phyloP scores from a whole-genome alignment of 208 protist species.

The Wallacemonas sp. region DNA sequence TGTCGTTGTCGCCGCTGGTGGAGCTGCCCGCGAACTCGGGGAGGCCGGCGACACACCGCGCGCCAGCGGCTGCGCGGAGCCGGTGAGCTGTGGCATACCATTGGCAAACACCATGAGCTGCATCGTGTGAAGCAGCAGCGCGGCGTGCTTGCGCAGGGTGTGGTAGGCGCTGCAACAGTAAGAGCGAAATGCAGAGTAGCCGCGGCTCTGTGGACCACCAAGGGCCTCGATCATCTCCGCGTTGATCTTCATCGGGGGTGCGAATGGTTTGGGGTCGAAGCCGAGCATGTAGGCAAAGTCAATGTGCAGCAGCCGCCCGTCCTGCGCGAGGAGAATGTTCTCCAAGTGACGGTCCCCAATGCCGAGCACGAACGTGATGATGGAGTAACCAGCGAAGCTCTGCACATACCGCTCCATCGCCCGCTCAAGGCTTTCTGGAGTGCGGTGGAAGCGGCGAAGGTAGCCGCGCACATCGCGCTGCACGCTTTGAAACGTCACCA shows the following conservation, averaged over 20 bases:
- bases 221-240: conserved; percentile 90
- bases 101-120: conserved; percentile 91
- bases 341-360: conserved; percentile 97
- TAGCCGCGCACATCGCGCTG: conserved; percentile 73
- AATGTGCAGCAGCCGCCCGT: conserved; percentile 97
- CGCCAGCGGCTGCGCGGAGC: conserved; percentile 28
- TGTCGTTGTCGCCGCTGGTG: not conserved
- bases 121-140: conserved; percentile 95
- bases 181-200: conserved; percentile 78
- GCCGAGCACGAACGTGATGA: conserved; percentile 97
- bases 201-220: conserved; percentile 70
- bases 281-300: conserved; percentile 98
- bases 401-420: conserved; percentile 95
- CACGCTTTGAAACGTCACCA: conserved; percentile 78
- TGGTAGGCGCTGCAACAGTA: conserved; percentile 96
- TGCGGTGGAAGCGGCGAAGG: conserved; percentile 76
- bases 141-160: conserved; percentile 93
- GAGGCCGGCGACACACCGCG: not conserved
- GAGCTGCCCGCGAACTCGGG: not conserved
- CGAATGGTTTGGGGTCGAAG: conserved; percentile 96
- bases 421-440: conserved; percentile 44
- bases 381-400: conserved; percentile 96
- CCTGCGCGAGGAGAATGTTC: conserved; percentile 94
- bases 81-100: conserved; percentile 69
- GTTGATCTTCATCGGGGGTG: conserved; percentile 96